Evolutionary conservation across 805 yeast species (phyloP), one percentile per base, ranked within the genome.

Genomic region (Lachancea sp.): DNA sequence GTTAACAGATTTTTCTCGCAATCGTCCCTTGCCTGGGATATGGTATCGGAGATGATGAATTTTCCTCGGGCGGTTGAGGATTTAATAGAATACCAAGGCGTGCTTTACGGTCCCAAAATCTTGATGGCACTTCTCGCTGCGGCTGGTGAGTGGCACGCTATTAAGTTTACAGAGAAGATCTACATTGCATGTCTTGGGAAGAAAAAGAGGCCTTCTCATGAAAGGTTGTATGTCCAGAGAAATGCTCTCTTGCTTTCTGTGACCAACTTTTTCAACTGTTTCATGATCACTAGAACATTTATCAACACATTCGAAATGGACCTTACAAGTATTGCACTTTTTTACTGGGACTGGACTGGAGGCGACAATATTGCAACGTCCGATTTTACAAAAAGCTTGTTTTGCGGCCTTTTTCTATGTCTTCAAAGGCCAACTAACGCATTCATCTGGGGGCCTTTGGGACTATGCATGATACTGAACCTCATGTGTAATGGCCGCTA

Each of bases 381-480:
- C 2, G 40, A 46, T 3, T 62, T 66, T 37, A 46, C 60, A 2
- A 43, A 56, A 8, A 66, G 80, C 3, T 60, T 83, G 35, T 34
- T 60, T 0, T 55, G 80, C 23, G 92, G 86, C 0, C 71, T 77
- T 1, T 25, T 77, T 2, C 68, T 85, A 17, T 82, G 89, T 50
- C 63, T 87, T 0, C 74, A 87, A 6, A 69, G 98, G 43, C 97
- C 98, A 0, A 86, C 95, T 0, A 88, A 85, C 57, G 82, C 71
- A 0, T 52, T 89, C 1, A 63, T 88, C 3, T 92, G 98, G 98
- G 23, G 71, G 0, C 64, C 70, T 20, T 60, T 84, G 17, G 95
- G 92, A 0, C 28, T 58, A 0, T 50, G 56, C 18, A 36, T 67
- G 9, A 37, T 68, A 1, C 1, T 40, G 16, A 36, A 45, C 26